phyloP scores from a whole-genome alignment of 1,139 yeast species.

The Taiozyma sp. region DNA sequence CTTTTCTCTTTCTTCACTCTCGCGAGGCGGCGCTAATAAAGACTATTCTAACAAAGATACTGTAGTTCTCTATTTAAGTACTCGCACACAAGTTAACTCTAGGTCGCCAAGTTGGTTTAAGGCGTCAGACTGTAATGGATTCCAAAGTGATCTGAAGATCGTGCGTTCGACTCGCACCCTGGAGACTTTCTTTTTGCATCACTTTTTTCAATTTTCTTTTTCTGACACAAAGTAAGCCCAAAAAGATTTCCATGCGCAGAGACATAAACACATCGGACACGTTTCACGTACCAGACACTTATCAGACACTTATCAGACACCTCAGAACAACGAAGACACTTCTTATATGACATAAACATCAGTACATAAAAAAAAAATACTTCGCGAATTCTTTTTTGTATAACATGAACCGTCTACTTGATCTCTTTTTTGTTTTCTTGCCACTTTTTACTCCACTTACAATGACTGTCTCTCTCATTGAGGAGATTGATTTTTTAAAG shows the following conservation, averaged over 20 bases:
- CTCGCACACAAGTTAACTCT: slow-evolving; percentile 32
- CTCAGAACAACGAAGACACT: too few species aligned
- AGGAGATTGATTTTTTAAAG: background rate
- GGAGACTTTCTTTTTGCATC: slow-evolving; percentile 44
- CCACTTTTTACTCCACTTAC: background rate
- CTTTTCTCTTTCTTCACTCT: too few species aligned
- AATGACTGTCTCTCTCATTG: background rate
- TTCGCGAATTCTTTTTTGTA: background rate
- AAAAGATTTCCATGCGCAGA: too few species aligned
- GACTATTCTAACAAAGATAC: too few species aligned
- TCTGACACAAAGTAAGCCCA: background rate
- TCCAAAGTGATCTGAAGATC: slow-evolving; percentile 64
- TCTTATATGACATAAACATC: too few species aligned
- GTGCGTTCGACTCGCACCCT: slow-evolving; percentile 86
- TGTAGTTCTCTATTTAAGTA: too few species aligned
- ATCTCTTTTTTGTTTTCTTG: background rate
- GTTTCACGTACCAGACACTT: too few species aligned
- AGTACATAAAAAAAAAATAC: too few species aligned
- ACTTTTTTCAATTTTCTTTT: slow-evolving; percentile 7
- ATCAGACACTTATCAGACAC: too few species aligned
- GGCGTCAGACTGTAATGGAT: slow-evolving; percentile 75
- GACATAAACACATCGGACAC: too few species aligned
- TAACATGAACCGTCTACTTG: background rate
- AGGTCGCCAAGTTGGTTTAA: slow-evolving; percentile 76
- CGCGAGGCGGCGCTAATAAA: too few species aligned